Evolutionary conservation across 2,329 filamentous ascomycete species (phyloP).

Genomic region (Aspergillus uvarum): DNA sequence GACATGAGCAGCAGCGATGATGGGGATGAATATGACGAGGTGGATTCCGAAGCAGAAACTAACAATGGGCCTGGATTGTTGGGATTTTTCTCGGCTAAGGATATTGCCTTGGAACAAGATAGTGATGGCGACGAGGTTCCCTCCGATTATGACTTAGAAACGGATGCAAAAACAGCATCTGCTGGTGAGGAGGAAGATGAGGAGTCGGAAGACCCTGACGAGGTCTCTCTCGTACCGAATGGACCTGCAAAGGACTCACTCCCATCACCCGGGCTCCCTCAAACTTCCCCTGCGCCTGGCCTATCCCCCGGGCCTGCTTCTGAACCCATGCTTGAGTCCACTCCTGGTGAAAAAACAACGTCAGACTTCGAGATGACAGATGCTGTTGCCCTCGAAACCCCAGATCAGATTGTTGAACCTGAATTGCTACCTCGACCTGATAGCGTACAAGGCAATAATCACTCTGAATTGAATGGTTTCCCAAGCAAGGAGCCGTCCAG

Average conservation of each 20-base stretch:
- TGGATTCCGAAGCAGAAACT: conserved; percentile 45
- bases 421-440: neutral
- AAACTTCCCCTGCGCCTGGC: conserved; percentile 24
- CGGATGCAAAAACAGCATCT: conserved; percentile 26
- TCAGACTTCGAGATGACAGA: conserved; percentile 8
- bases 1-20: conserved; percentile 50
- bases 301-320: neutral
- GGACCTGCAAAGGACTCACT: conserved; percentile 34
- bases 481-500: conserved; percentile 38
- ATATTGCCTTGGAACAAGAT: conserved; percentile 31
- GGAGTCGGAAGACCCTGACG: conserved; percentile 33
- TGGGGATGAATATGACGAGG: conserved; percentile 53
- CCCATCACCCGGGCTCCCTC: conserved; percentile 23
- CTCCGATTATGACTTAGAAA: conserved; percentile 20
- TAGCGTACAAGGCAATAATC: neutral
- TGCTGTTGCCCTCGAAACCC: neutral
- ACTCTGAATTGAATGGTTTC: conserved; percentile 22
- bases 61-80: conserved; percentile 43
- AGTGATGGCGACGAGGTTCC: conserved; percentile 44
- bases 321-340: conserved; percentile 16
- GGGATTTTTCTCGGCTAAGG: conserved; percentile 49
- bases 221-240: conserved; percentile 37
- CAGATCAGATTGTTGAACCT: conserved; percentile 2
- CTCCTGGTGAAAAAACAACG: neutral
- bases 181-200: conserved; percentile 29